phyloP scores from a whole-genome alignment of 345 rosid genomes.

The Abelmoschus esculentus region DNA sequence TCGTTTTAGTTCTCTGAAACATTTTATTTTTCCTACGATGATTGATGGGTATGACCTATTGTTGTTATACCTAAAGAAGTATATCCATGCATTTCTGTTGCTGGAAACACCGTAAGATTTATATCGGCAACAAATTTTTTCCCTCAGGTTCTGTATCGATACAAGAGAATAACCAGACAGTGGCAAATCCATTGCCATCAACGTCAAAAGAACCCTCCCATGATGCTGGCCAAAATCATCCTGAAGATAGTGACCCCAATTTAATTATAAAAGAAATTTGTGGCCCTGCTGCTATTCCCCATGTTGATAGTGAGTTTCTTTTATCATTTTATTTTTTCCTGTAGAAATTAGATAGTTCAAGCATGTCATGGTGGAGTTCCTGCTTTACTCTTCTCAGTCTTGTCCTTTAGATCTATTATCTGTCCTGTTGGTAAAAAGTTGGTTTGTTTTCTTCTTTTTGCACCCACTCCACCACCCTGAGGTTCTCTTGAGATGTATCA shows the following conservation, averaged over 20 bases:
- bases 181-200: no score
- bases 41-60: no score
- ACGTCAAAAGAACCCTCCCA: neutral
- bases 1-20: conserved; percentile 5
- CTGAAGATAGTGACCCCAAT: no score
- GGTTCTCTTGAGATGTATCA: neutral
- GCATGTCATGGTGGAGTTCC: neutral
- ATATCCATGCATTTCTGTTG: no score
- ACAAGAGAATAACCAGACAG: no score
- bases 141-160: no score
- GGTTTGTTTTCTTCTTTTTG: neutral
- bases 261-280: no score
- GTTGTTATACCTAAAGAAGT: no score
- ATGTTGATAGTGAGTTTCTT: conserved; percentile 21
- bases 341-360: neutral
- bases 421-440: neutral
- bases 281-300: neutral
- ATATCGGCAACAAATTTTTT: no score
- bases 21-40: neutral
- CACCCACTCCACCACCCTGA: neutral
- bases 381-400: neutral
- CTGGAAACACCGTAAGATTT: no score
- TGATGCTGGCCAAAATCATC: no score
- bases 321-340: neutral
- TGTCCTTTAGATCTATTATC: neutral